phyloP scores from a whole-genome alignment of 2,329 filamentous ascomycete species.

The Trichoderma afroharzianum region DNA sequence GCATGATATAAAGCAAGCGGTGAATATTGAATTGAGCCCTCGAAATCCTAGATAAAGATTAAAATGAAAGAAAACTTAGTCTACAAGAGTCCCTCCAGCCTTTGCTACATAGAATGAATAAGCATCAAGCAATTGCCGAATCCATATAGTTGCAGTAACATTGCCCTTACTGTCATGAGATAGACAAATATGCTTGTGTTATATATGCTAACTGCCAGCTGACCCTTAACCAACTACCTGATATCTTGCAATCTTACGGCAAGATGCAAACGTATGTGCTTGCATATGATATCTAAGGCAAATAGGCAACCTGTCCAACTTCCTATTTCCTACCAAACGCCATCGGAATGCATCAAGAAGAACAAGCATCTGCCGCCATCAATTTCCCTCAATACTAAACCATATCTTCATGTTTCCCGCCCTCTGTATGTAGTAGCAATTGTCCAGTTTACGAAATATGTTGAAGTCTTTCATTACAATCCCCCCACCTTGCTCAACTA shows the following conservation, averaged over 20 bases:
- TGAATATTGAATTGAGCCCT: not conserved
- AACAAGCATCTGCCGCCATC: not conserved
- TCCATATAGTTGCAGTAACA: not conserved
- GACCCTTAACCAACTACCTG: not conserved
- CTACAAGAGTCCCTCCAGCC: not conserved
- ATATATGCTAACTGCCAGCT: not conserved
- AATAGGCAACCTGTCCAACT: slow-evolving; percentile 10
- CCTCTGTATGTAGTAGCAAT: not conserved
- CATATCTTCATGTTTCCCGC: not conserved
- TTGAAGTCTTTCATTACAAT: not conserved
- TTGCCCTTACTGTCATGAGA: not conserved
- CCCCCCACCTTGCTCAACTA: slow-evolving; percentile 15
- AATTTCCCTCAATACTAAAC: not conserved
- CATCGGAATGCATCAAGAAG: slow-evolving; percentile 17
- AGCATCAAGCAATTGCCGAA: not conserved
- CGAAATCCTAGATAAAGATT: not conserved
- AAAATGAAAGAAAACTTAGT: not conserved
- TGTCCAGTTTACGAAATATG: not conserved
- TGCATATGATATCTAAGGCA: slow-evolving; percentile 12
- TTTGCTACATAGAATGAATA: not conserved
- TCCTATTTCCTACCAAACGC: slow-evolving; percentile 15
- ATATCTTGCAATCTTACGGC: not conserved
- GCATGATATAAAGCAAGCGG: not conserved
- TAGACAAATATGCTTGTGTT: not conserved
- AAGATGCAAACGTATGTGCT: not conserved